Base-by-base conservation (phyloP, 1,284 basidiomycete genomes). In the Lignosus rhinocerotis region DNA sequence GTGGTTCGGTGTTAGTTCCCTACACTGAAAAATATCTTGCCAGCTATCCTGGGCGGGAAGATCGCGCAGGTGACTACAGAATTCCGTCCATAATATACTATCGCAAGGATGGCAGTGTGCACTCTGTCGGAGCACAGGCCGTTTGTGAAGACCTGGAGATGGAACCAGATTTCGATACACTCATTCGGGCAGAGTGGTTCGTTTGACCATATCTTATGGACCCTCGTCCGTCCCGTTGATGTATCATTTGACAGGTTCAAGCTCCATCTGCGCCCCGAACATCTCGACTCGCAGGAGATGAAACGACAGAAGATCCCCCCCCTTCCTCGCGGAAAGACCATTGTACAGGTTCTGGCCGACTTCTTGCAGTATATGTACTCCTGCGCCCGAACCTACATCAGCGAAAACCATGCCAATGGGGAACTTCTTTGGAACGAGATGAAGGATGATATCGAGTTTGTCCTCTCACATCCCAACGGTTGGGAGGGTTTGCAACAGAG, bases 61-160 rank as follows among this genome's bases (percentile, higher is more conserved):
- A 32, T 70, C 69, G 14, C 70, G 75, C 14, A 70, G 53, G 53
- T 81, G 51, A 55, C 47, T 79, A 76, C 9, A 85, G 84, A 67
- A 82, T 85, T 34, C 84, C 83, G 5, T 79, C 82, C 0, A 72
- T 84, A 30, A 69, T 86, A 11, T 84, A 78, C 63, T 86, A 86
- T 63, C 78, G 81, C 62, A 63, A 66, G 31, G 60, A 70, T 7
- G 82, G 83, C 0, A 67, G 64, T 0, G 74, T 80, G 30, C 71
- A 74, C 48, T 82, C 82, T 3, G 74, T 78, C 47, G 84, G 84
- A 16, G 81, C 83, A 10, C 81, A 85, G 63, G 80, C 81, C 1
- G 68, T 72, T 12, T 39, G 7, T 11, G 36, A 39, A n/a, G 36
- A 39, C n/a, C 19, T 78, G 36, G 66, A 73, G 17, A 73, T 78